Base-by-base conservation (phyloP, 768 basidiomycete genomes). In the Amylocystis lapponica region DNA sequence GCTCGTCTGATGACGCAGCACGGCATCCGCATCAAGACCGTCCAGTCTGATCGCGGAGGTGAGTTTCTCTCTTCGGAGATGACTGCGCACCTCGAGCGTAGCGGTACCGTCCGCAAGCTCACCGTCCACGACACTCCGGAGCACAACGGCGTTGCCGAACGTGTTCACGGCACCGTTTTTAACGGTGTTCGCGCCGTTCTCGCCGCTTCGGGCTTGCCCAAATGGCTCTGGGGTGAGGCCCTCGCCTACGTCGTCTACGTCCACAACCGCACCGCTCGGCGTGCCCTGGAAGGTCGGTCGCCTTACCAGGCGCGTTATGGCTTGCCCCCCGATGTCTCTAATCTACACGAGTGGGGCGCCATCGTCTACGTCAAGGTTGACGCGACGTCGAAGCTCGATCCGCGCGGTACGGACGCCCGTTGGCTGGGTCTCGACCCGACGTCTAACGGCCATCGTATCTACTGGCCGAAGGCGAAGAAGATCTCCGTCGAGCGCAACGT, bases 61-160 rank as follows among this genome's bases (percentile, higher is more conserved):
- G 36, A 38, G 16, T 38, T 38, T 23, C 11, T n/a, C n/a, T n/a
- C n/a, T n/a, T n/a, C n/a, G n/a, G n/a, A n/a, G n/a, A n/a, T n/a
- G n/a, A n/a, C n/a, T 38, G 21, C 19, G 12, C 20, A 20, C 16
- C 56, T 72, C 0, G 47, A 63, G 3, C 27, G 37, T 0, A 54
- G 60, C 8, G 75, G 75, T 0, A 75, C 65, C 0, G 20, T 43
- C 3, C 64, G 59, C 13, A 58, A 67, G 32, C 51, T 65, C 2
- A 71, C 67, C 3, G 54, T 65, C 1, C 65, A 68, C 19, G 59
- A 74, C 43, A 70, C 66, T 0, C 69, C 65, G 0, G 52, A 68
- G 39, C 58, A 72, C 22, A 74, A 73, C 40, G 67, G 72, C 2
- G 47, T 72, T 16, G 65, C 71, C 0, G 65, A 76, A 50, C 52